Evolutionary conservation across 1,139 yeast species (phyloP).

Genomic region (Diutina scorzettiae): DNA sequence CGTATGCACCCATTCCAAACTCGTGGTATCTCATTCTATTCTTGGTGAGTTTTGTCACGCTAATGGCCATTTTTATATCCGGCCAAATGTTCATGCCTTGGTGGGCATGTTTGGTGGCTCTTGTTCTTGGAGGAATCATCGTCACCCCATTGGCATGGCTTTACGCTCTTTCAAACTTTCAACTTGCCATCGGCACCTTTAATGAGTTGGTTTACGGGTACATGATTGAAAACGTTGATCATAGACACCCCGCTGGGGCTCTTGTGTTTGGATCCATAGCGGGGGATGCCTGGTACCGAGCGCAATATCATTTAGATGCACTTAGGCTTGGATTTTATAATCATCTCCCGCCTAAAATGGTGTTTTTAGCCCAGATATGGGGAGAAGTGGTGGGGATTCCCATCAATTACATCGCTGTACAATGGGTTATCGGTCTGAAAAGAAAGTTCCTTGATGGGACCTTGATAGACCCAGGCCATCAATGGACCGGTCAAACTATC

Average conservation of each 20-base stretch:
- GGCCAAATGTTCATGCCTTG: constrained; percentile 38
- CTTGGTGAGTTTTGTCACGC: constrained; percentile 19
- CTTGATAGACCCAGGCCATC: constrained; percentile 31
- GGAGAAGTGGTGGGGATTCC: constrained; percentile 43
- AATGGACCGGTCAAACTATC: constrained; percentile 40
- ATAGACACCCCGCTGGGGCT: constrained; percentile 36
- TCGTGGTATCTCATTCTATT: constrained; percentile 30
- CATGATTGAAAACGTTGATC: constrained; percentile 21
- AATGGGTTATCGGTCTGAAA: constrained; percentile 33
- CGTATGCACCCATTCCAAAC: constrained; percentile 28
- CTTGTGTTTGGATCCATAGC: constrained; percentile 38
- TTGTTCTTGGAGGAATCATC: constrained; percentile 29
- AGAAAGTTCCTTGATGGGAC: constrained; percentile 26
- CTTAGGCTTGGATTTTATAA: constrained; percentile 38
- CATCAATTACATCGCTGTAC: constrained; percentile 31
- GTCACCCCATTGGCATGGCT: constrained; percentile 40
- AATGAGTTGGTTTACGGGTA: constrained; percentile 38
- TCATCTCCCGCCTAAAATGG: constrained; percentile 33
- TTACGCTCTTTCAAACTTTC: constrained; percentile 39
- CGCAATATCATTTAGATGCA: constrained; percentile 37
- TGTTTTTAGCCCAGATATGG: constrained; percentile 35
- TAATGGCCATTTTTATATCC: constrained; percentile 21
- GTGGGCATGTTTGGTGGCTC: constrained; percentile 35
- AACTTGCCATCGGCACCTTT: constrained; percentile 39
- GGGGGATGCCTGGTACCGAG: constrained; percentile 43